Evolutionary conservation across 2,329 filamentous ascomycete genomes (phyloP).

Genomic region (Beauveria sp.): DNA sequence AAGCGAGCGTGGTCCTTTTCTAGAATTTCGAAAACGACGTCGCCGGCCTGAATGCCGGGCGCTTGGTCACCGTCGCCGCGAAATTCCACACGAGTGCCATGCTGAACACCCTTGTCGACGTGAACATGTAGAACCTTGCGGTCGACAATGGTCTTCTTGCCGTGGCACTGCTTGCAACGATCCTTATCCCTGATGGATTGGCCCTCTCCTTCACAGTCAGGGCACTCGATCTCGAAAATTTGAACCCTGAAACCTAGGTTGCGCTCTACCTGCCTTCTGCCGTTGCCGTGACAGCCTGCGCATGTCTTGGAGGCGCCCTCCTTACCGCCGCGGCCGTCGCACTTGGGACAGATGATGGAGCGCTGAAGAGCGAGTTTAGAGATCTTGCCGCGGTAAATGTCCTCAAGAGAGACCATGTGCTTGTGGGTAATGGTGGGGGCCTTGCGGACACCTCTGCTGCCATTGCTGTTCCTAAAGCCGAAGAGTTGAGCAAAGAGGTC

Average conservation of each 20-base stretch:
- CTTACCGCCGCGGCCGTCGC: conserved; percentile 90
- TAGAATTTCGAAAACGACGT: conserved; percentile 98
- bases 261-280: conserved; percentile 99
- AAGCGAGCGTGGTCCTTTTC: conserved; percentile 97
- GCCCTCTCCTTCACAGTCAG: conserved; percentile 94
- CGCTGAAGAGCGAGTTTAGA: conserved; percentile 97
- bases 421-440: conserved; percentile 96
- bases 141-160: conserved; percentile 97
- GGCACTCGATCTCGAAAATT: conserved; percentile 98
- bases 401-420: conserved; percentile 95
- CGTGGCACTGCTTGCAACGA: conserved; percentile 90
- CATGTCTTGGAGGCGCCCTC: conserved; percentile 96
- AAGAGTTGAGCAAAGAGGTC: conserved; percentile 91
- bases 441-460: conserved; percentile 69
- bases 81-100: conserved; percentile 95
- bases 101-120: conserved; percentile 89
- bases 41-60: conserved; percentile 85
- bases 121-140: conserved; percentile 97
- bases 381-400: conserved; percentile 96
- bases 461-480: conserved; percentile 50
- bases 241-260: conserved; percentile 99
- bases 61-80: conserved; percentile 93
- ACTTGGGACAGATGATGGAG: conserved; percentile 93
- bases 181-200: conserved; percentile 97
- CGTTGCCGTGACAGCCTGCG: conserved; percentile 80